These are phyloP conservation scores for Mycena kentingensis DNA, from an alignment of 768 basidiomycete species.

Conservation along the genomic window DNA sequence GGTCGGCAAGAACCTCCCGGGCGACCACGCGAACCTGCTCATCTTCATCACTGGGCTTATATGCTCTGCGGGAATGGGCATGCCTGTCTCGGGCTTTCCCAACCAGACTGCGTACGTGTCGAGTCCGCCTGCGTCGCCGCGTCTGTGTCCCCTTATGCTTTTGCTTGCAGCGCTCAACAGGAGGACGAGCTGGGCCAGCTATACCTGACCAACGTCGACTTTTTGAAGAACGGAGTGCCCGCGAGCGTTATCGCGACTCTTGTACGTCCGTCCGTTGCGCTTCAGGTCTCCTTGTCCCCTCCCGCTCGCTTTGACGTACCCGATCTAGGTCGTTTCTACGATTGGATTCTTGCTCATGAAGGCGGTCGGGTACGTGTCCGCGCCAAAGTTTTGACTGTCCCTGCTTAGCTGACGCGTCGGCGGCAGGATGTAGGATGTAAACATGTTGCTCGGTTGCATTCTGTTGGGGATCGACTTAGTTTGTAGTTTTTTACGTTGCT, in stretches of 20 bases:
- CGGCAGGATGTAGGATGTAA: conserved; percentile 16
- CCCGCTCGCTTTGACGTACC: conserved; percentile 8
- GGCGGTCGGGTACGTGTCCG: conserved; percentile 63
- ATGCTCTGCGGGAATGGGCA: conserved; percentile 96
- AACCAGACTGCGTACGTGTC: conserved; percentile 90
- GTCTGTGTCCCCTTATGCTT: neutral
- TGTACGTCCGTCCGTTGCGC: conserved; percentile 43
- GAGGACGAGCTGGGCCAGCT: conserved; percentile 92
- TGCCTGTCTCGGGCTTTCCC: conserved; percentile 99
- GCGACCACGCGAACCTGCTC: conserved; percentile 73
- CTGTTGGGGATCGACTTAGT: too few species aligned
- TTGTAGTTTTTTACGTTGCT: too few species aligned
- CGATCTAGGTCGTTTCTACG: conserved; percentile 74
- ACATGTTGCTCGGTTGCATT: neutral
- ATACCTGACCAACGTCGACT: conserved; percentile 84
- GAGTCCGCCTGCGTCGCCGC: conserved; percentile 10
- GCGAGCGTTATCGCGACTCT: conserved; percentile 88
- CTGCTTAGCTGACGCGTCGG: neutral
- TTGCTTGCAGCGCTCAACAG: conserved; percentile 71
- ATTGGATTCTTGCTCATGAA: conserved; percentile 81
- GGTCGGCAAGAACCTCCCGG: conserved; percentile 78
- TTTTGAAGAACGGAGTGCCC: conserved; percentile 91
- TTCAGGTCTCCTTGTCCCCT: conserved; percentile 6
- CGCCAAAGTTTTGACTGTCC: neutral
- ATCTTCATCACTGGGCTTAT: conserved; percentile 93